phyloP scores from a whole-genome alignment of 192 early-diverging fungal genomes.

The Linnemannia schmuckeri region DNA sequence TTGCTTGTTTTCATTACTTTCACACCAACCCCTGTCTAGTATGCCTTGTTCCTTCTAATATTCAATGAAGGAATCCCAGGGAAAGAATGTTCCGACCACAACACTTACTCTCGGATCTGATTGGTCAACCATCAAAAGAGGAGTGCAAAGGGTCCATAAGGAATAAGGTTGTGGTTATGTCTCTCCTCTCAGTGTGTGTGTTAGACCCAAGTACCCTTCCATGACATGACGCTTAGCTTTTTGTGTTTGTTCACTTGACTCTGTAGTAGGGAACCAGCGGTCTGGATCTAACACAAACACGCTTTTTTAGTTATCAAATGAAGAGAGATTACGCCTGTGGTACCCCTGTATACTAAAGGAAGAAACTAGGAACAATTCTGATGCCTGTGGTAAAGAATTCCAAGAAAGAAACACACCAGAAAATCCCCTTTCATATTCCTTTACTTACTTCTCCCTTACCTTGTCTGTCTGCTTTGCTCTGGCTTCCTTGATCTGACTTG shows the following conservation, averaged over 20 bases:
- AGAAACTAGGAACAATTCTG: neutral
- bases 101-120: neutral
- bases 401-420: neutral
- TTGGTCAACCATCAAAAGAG: neutral
- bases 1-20: no score
- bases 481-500: no score
- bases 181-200: neutral
- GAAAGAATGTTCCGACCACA: conserved; percentile 1
- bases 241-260: neutral
- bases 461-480: no score
- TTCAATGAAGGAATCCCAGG: neutral
- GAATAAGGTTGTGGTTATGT: neutral
- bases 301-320: neutral
- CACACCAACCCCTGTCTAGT: neutral
- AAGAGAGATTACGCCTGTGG: neutral
- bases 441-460: neutral
- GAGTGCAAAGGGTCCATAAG: neutral
- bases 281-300: neutral
- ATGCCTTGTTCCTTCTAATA: neutral
- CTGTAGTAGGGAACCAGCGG: neutral
- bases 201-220: neutral
- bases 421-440: neutral
- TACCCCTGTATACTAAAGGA: no score
- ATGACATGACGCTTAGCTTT: neutral
- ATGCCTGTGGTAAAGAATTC: neutral